A percentile compares a stretch with the other conserved stretches of the same genome.
Conservation (phyloP, 2,329 filamentous ascomycete genomes). For the Trichoderma harzianum region DNA sequence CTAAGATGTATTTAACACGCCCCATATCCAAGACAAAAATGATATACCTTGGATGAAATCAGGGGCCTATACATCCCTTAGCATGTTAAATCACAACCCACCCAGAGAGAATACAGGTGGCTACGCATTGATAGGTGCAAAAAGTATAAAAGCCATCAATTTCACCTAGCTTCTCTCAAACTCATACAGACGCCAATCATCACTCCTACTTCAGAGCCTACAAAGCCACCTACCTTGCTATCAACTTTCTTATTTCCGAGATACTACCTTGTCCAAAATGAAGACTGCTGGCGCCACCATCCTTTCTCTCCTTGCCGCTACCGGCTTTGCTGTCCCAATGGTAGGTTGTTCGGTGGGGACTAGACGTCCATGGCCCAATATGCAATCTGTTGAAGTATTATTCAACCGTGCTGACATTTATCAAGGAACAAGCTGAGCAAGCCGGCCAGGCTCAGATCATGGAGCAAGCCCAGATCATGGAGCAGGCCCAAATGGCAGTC, state of each 20-base stretch:
- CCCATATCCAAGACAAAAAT: background rate
- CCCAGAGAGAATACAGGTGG: background rate
- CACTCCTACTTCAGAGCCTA: background rate
- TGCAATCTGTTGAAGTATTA: background rate
- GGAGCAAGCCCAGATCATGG: background rate
- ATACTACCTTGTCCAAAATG: background rate
- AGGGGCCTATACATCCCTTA: background rate
- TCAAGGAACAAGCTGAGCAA: slow-evolving; percentile 8
- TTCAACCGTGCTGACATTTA: background rate
- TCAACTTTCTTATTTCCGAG: background rate
- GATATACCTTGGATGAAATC: background rate
- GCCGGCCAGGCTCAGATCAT: background rate
- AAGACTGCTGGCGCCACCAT: background rate
- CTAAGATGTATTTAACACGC: background rate
- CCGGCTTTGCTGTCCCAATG: background rate
- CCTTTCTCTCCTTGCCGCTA: background rate
- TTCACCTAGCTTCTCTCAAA: background rate
- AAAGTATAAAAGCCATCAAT: background rate
- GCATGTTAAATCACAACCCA: background rate
- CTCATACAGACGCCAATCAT: background rate
- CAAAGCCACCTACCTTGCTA: background rate
- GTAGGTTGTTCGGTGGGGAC: background rate
- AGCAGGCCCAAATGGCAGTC: background rate
- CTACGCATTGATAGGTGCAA: background rate
- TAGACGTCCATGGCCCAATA: background rate